Percentiles rank a stretch among this genome's conserved stretches.
Conservation (phyloP, 2,329 filamentous ascomycete species). For the Juglanconis oblonga region DNA sequence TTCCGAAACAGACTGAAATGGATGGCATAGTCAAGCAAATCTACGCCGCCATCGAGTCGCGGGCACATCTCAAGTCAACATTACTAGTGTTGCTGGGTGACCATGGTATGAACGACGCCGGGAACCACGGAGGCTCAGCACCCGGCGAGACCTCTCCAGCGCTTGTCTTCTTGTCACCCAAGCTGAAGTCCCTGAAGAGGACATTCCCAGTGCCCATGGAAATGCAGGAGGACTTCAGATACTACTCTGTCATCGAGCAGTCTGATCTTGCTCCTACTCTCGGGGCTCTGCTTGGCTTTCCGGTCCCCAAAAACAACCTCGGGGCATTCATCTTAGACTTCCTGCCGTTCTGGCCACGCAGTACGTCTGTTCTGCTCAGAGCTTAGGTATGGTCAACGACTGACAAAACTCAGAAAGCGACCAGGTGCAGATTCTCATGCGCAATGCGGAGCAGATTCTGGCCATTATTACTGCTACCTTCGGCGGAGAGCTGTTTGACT, state of each 20-base stretch:
- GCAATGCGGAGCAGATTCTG: slow-evolving; percentile 79
- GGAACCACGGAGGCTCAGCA: slow-evolving; percentile 93
- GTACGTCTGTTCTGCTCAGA: slow-evolving; percentile 36
- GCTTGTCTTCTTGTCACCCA: slow-evolving; percentile 85
- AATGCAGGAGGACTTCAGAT: slow-evolving; percentile 70
- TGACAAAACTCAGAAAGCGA: slow-evolving; percentile 39
- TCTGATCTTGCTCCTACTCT: slow-evolving; percentile 91
- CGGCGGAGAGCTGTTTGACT: slow-evolving; percentile 42
- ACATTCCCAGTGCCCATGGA: slow-evolving; percentile 50
- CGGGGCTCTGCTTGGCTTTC: slow-evolving; percentile 81
- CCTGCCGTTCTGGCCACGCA: slow-evolving; percentile 68
- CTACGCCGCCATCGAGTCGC: slow-evolving; percentile 69
- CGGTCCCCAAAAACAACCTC: slow-evolving; percentile 84
- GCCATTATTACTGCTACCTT: slow-evolving; percentile 75
- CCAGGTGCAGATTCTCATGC: slow-evolving; percentile 64
- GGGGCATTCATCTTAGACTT: slow-evolving; percentile 82
- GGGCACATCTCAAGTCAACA: slow-evolving; percentile 71
- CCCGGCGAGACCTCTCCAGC: slow-evolving; percentile 92
- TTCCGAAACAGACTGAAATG: slow-evolving; percentile 93
- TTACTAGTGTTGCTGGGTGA: slow-evolving; percentile 87
- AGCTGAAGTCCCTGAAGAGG: slow-evolving; percentile 58
- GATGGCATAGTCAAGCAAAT: slow-evolving; percentile 75
- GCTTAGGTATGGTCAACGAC: neutral
- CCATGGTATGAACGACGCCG: slow-evolving; percentile 99
- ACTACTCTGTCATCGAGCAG: slow-evolving; percentile 84